These are phyloP conservation scores for Pelargonium cotyledonis DNA, from an alignment of 441 rosid genomes.

Conservation along the genomic window DNA sequence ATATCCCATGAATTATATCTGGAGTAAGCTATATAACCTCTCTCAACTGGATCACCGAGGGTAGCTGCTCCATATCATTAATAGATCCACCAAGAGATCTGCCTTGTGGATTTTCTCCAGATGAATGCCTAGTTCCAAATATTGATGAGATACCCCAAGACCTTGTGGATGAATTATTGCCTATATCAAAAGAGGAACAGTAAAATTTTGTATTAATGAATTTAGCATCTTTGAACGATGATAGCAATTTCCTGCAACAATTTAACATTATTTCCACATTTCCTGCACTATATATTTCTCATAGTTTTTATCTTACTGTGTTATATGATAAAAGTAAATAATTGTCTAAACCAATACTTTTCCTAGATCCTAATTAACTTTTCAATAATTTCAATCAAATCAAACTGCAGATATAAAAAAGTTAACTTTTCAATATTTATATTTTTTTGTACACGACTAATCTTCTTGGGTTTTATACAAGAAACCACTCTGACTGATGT, in stretches of 20 bases:
- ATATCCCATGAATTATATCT: background rate
- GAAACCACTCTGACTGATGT: too few species aligned
- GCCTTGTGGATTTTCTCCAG: conserved; percentile 25
- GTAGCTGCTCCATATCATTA: conserved; percentile 21
- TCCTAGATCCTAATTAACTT: background rate
- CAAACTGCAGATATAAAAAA: background rate
- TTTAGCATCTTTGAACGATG: conserved; percentile 14
- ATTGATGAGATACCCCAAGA: conserved; percentile 41
- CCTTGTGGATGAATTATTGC: conserved; percentile 24
- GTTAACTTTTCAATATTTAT: background rate
- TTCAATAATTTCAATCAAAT: background rate
- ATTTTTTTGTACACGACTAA: background rate
- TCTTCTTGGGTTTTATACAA: background rate
- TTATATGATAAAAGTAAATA: background rate
- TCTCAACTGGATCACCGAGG: conserved; percentile 33
- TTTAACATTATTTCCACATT: background rate
- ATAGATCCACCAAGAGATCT: conserved; percentile 20
- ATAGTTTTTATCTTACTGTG: background rate
- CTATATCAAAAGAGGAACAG: conserved; percentile 15
- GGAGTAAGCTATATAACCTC: conserved; percentile 31
- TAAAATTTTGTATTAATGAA: background rate
- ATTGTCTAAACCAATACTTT: background rate
- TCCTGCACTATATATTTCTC: background rate
- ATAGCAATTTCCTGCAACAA: conserved; percentile 14
- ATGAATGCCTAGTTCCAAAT: conserved; percentile 34